Conservation (phyloP, 495 filamentous ascomycete genomes). For the Darksidea phi region DNA sequence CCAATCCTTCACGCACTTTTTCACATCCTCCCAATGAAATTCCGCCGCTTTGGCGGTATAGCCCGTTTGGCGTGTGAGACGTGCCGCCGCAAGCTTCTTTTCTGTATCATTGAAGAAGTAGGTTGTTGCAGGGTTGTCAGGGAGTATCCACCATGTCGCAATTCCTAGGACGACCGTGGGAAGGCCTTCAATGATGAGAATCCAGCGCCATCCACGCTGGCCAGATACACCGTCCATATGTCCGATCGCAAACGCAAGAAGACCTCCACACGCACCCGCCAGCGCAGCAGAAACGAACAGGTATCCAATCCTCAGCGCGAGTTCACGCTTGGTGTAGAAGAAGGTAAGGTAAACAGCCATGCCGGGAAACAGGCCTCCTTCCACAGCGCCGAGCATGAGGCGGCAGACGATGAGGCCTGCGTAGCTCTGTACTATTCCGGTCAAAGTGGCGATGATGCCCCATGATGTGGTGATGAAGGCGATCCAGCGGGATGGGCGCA, state of each 20-base stretch:
- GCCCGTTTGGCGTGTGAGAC: constrained; percentile 48
- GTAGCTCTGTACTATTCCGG: constrained; percentile 63
- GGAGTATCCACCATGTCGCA: constrained; percentile 60
- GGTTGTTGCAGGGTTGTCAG: constrained; percentile 57
- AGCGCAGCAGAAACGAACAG: constrained; percentile 75
- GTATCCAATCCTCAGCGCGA: constrained; percentile 71
- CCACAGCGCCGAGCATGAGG: constrained; percentile 55
- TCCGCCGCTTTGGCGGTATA: constrained; percentile 60
- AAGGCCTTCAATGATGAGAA: constrained; percentile 71
- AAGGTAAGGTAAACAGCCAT: constrained; percentile 59
- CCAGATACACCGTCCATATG: constrained; percentile 66
- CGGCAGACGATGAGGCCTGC: constrained; percentile 56
- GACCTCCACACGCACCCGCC: constrained; percentile 72
- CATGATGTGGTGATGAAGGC: constrained; percentile 62
- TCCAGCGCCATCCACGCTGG: constrained; percentile 64
- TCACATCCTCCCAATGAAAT: constrained; percentile 58
- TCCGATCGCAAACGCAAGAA: constrained; percentile 72
- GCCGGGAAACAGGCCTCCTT: constrained; percentile 67
- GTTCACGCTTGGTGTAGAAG: constrained; percentile 72
- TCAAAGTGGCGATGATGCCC: constrained; percentile 70
- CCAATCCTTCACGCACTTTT: constrained; percentile 58
- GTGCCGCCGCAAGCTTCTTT: constrained; percentile 26
- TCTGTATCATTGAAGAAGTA: constrained; percentile 40
- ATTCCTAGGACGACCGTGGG: constrained; percentile 65
- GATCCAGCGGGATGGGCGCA: constrained; percentile 67